These are phyloP conservation scores for Citrullus mucosospermus DNA, from an alignment of 306 rosid species.

Conservation along the genomic window DNA sequence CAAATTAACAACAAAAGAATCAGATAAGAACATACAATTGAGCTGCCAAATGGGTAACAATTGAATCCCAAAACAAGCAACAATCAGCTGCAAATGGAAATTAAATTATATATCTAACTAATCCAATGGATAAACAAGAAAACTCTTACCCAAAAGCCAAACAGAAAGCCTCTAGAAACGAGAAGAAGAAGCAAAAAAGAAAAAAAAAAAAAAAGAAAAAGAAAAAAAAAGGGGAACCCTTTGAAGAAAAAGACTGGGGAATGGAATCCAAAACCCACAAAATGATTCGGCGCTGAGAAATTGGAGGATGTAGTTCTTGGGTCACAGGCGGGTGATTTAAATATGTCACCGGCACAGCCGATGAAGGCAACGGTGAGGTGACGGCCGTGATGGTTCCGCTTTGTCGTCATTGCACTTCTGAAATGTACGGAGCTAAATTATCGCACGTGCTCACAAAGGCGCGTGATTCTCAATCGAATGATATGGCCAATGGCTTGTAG, in stretches of 20 bases:
- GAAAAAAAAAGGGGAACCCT: neutral
- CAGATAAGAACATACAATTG: neutral
- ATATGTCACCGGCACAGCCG: conserved; percentile 45
- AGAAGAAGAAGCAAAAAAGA: neutral
- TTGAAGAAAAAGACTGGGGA: neutral
- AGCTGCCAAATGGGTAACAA: neutral
- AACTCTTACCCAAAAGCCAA: neutral
- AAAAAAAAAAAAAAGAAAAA: too few species aligned
- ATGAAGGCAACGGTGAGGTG: neutral
- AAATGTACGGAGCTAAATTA: neutral
- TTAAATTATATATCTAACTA: neutral
- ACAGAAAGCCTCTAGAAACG: neutral
- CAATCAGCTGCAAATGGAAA: neutral
- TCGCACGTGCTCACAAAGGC: neutral
- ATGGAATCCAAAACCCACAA: conserved; percentile 21
- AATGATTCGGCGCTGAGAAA: conserved; percentile 9
- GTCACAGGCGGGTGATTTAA: conserved; percentile 25
- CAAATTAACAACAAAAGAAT: neutral
- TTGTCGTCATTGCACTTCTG: neutral
- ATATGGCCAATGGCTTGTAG: neutral
- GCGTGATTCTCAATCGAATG: neutral
- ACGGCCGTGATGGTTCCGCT: neutral
- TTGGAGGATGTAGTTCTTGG: conserved; percentile 7
- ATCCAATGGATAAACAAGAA: neutral
- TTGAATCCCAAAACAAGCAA: neutral